Evolutionary conservation across 768 basidiomycete species (phyloP), one percentile per base, ranked within the genome.

Genomic region (Tephrocybe rancida): DNA sequence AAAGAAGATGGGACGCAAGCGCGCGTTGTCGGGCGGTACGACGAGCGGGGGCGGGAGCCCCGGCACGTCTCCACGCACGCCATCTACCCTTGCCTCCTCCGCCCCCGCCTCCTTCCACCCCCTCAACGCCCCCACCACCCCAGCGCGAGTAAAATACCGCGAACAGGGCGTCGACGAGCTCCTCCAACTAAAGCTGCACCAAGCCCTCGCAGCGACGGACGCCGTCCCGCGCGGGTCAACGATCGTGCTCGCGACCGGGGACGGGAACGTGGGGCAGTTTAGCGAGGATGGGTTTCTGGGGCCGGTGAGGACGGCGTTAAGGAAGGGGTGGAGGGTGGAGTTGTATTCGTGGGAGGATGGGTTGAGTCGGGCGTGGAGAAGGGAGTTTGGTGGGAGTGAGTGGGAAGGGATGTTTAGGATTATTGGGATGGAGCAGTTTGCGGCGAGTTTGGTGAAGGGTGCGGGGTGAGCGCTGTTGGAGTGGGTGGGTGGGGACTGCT

Each of bases 101-200:
- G 14, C 8, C 13, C 10, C 39, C n/a, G 10, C 18, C 30, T 1
- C 45, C 45, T 47, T 18, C 19, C 45, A 25, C 19, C 5, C 46
- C 30, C 27, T 29, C 5, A 19, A 6, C n/a, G 18, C 26, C 25
- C 27, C 44, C n/a, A 21, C 52, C 4, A 1, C 21, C 2, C 32
- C 68, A 10, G 62, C 64, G 26, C 80, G 83, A 30, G 69, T 85
- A 50, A 81, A 85, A 30, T 92, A 87, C 64, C 82, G 91, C 52
- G 92, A 95, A 64, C 95, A 98, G 70, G 94, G 92, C 10, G 95
- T 98, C 2, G 95, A 98, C 67, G 95, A 98, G 71, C 78, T 97
- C 22, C 72, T 98, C 45, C 95, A 97, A 69, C 77, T 98, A 53
- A 97, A 98, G 67, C 77, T 98, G 26, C 87, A 95, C 59, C 93